phyloP scores from a whole-genome alignment of 1,139 yeast genomes.

The Starmera stellimalicola region DNA sequence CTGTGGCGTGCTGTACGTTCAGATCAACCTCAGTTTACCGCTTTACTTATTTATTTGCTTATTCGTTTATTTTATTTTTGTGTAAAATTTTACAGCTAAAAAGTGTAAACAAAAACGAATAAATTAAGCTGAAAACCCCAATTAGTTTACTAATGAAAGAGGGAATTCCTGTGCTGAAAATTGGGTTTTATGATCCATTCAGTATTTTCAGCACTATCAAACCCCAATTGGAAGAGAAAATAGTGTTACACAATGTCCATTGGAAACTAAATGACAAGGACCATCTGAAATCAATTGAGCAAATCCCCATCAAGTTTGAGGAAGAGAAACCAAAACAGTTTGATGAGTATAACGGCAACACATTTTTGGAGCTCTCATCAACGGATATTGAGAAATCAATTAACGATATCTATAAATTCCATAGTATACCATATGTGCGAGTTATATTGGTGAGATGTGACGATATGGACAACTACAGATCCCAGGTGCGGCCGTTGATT shows the following conservation, averaged over 20 bases:
- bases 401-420: conserved; percentile 5
- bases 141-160: too few species aligned
- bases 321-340: conserved; percentile 48
- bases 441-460: conserved; percentile 63
- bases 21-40: too few species aligned
- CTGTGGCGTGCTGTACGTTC: conserved; percentile 2
- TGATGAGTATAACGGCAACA: conserved; percentile 14
- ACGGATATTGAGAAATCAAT: conserved; percentile 1
- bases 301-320: conserved; percentile 45
- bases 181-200: conserved; percentile 86
- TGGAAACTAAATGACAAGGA: conserved; percentile 56
- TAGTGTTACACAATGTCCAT: conserved; percentile 68
- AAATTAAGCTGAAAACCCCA: too few species aligned
- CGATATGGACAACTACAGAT: conserved; percentile 62
- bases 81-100: too few species aligned
- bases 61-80: too few species aligned
- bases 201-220: conserved; percentile 49
- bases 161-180: conserved; percentile 26
- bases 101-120: too few species aligned
- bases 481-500: conserved; percentile 72
- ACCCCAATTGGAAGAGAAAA: conserved; percentile 38
- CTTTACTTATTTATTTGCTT: too few species aligned
- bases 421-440: conserved; percentile 46
- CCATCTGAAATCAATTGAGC: conserved; percentile 60
- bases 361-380: conserved; percentile 1